Base-by-base conservation (phyloP, 768 basidiomycete genomes). In the Hericium alpestre region DNA sequence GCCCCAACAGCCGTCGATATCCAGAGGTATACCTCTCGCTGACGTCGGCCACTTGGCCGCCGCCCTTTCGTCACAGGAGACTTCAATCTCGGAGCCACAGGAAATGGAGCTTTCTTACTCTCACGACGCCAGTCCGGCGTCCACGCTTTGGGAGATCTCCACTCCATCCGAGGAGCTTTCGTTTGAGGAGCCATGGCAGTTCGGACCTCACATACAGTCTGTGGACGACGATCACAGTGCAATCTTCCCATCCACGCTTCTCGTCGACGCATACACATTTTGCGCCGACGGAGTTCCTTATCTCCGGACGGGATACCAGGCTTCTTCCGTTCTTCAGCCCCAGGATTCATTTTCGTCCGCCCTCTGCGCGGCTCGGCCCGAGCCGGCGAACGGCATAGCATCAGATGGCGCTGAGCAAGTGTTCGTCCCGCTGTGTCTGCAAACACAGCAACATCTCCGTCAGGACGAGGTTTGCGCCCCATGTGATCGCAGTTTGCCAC, bases 131-230 rank as follows among this genome's bases (percentile, higher is more conserved):
- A 56, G 53, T 13, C 23, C 58, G 16, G 13, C 48, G 48, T 52
- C 51, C 13, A 27, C 51, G 25, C 56, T 51, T 32, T 61, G 61
- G 61, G 61, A 61, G 22, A 58, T 52, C 22, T 61, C 61, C 2
- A 61, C 61, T 15, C 61, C 61, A 0, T 60, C 59, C 41, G 59
- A 61, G 32, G 61, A 61, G 22, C 60, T 49, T 40, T 49, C 61
- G 12, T 41, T 57, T 15, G 61, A 61, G 52, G 58, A 61, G 25
- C 61, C 61, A 16, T 61, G 61, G 61, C 61, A 61, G 13, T 60
- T 61, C 38, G 18, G 25, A 27, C 20, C 18, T 25, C 25, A 25
- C 3, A 4, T 25, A 27, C 15, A 15, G 20, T 11, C 51, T 20
- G 23, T 16, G 22, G 51, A n/a, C 51, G 55, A 55, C 38, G 48